Base-by-base conservation (phyloP, 2,329 filamentous ascomycete species). In the Cadophora malorum region DNA sequence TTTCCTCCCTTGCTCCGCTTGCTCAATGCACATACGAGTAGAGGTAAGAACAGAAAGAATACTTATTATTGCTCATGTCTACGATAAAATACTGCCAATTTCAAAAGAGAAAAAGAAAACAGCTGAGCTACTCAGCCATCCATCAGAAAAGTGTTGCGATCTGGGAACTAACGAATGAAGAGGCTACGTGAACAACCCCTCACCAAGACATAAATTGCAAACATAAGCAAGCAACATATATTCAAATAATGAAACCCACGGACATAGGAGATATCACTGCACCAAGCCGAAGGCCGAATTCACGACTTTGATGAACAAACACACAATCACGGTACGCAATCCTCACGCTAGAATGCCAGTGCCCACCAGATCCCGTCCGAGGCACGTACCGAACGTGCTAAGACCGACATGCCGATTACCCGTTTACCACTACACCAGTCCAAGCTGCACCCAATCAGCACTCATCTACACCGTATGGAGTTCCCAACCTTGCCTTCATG, bases 361-460 rank as follows among this genome's bases (percentile, higher is more conserved):
- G n/a, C 45, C n/a, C 7, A n/a, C 45, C n/a, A 49, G 19, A 21
- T 21, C 19, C 45, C 45, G 19, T 7, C 45, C 45, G 45, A 49
- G 45, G 5, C 41, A 45, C 41, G 41, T 49, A n/a, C 45, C 45
- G 45, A 28, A 49, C n/a, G 45, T 6, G 45, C 45, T 49, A 49
- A 49, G 45, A n/a, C 16, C 52, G 52, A 25, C 53, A 33, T 58
- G 53, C 53, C 53, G 53, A 35, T 58, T 58, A 58, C 53, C 53
- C 53, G 53, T 3, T 14, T 2, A 10, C 35, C 8, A 38, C 8
- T 38, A 10, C 28, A 38, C 33, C 19, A 38, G 7, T 41, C n/a
- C 6, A 9, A 25, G 2, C 12, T 12, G 3, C 21, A 28, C 12
- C 56, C 56, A 59, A 59, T 59, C 56, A 59, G 21, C 35, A 19